Percentiles rank a stretch among this genome's conserved stretches.
Evolutionary conservation across 345 rosid genomes (phyloP).

Genomic region (Eucalyptus dawsonii): DNA sequence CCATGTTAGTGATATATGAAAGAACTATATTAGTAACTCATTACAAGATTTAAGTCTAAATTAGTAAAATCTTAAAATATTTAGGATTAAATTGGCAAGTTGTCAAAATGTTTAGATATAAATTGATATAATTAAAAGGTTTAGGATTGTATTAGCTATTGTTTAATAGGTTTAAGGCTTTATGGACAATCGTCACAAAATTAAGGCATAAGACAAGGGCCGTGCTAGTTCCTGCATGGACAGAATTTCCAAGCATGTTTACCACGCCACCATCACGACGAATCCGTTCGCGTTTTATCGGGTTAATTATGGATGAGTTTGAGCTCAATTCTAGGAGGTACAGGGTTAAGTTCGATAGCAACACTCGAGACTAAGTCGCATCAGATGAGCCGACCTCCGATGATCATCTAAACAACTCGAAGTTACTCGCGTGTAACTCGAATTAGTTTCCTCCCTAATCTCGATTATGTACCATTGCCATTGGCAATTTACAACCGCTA

Average conservation of each 20-base stretch:
- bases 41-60: background rate
- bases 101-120: no score
- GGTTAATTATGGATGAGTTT: background rate
- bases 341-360: background rate
- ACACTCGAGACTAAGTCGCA: background rate
- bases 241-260: background rate
- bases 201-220: background rate
- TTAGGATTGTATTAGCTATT: no score
- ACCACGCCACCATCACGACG: background rate
- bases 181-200: background rate
- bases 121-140: no score
- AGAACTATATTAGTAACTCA: no score
- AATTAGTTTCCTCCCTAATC: background rate
- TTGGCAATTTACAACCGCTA: background rate
- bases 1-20: background rate
- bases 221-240: background rate
- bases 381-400: background rate
- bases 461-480: background rate
- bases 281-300: background rate
- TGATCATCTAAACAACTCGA: background rate
- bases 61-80: no score
- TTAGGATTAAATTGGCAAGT: background rate
- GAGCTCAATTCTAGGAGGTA: background rate
- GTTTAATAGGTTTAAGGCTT: accelerated
- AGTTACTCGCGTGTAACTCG: background rate